Evolutionary conservation across 139 green algal species (phyloP), one percentile per base, ranked within the genome.

Genomic region (Chlorella sp.): DNA sequence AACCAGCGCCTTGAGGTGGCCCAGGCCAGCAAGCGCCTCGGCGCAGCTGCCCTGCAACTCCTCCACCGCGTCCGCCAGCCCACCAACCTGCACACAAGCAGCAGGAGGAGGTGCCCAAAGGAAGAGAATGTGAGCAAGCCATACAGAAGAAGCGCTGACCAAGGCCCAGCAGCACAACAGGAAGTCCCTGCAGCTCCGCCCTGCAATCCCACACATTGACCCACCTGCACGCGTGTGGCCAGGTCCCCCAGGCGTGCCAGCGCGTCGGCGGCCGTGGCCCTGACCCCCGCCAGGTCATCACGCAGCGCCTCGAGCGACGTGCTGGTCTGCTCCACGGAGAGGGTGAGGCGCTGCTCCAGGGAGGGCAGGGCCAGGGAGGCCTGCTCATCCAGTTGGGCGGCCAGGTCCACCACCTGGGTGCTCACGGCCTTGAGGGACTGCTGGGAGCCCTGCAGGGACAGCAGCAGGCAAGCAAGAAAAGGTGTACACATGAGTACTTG

Each of bases 291-390:
- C 2, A 78, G 30, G 0, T 69, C 65, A 2, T 50, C 30, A 0
- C 29, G 29, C 10, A 78, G 27, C 51, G 71, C n/a, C 26, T 49
- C 65, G 29, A 73, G n/a, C n/a, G n/a, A n/a, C n/a, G n/a, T n/a
- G n/a, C n/a, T n/a, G n/a, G n/a, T n/a, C n/a, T n/a, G n/a, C n/a
- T n/a, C n/a, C n/a, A n/a, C n/a, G n/a, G n/a, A n/a, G n/a, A n/a
- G n/a, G n/a, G 33, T 29, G 26, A 14, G 31, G 33, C 64, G 22
- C 17, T 27, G 62, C 61, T 30, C n/a, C n/a, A n/a, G n/a, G n/a
- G n/a, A 26, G n/a, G 24, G 23, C n/a, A 67, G n/a, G 2, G 33
- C 61, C 29, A 30, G 6, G 3, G 3, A 6, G 61, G 23, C 33
- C 2, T 51, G 32, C 5, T 30, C 42, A 17, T 64, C 42, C n/a